phyloP scores from a whole-genome alignment of 306 rosid genomes.

The Mucuna pruriens region DNA sequence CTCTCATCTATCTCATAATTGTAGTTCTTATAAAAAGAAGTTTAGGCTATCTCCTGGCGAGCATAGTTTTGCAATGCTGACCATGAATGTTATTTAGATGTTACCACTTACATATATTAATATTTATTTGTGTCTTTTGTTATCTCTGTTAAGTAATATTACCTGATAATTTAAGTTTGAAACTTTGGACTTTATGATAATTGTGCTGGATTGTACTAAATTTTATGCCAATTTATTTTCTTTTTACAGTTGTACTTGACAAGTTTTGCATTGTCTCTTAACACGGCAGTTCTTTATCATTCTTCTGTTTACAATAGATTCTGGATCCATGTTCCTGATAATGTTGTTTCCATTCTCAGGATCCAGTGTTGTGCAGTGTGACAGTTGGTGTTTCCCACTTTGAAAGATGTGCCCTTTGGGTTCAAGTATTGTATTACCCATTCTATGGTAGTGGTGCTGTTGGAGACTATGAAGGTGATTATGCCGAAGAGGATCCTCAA shows the following conservation, averaged over 20 bases:
- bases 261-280: constrained; percentile 27
- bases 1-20: background rate
- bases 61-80: constrained; percentile 23
- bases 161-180: background rate
- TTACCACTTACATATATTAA: background rate
- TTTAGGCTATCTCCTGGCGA: background rate
- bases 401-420: constrained; percentile 97
- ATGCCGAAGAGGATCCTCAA: constrained; percentile 94
- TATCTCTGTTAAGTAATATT: background rate
- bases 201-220: constrained; percentile 16
- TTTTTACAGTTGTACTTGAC: background rate
- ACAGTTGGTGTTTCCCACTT: constrained; percentile 97
- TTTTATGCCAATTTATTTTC: background rate
- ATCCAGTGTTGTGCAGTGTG: constrained; percentile 92
- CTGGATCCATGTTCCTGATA: constrained; percentile 41
- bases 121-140: background rate
- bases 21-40: background rate
- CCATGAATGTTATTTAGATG: background rate
- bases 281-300: background rate
- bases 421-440: constrained; percentile 96
- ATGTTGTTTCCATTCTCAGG: constrained; percentile 61
- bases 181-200: constrained; percentile 12
- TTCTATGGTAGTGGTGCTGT: constrained; percentile 92
- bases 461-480: constrained; percentile 95
- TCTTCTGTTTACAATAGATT: constrained; percentile 6